Evolutionary conservation across 1,139 yeast species (phyloP).

Genomic region (Eremothecium sinecaudum): DNA sequence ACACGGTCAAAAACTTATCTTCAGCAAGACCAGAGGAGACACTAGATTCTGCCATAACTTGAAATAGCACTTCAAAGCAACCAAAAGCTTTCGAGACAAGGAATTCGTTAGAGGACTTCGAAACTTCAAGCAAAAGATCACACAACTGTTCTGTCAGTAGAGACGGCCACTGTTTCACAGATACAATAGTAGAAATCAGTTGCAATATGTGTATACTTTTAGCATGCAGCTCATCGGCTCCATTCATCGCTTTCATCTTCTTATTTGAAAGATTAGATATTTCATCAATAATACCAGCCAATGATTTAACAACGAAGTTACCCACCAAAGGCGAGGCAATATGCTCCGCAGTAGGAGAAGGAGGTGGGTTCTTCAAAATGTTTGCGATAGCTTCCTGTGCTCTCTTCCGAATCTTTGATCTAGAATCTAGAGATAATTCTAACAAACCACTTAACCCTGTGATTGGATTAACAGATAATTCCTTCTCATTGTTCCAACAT

Average conservation of each 20-base stretch:
- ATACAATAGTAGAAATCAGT: slow-evolving; percentile 56
- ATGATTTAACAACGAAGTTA: slow-evolving; percentile 47
- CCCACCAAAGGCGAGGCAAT: slow-evolving; percentile 65
- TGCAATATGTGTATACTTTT: slow-evolving; percentile 70
- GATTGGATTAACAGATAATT: slow-evolving; percentile 57
- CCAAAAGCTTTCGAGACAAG: slow-evolving; percentile 71
- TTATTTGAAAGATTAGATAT: slow-evolving; percentile 33
- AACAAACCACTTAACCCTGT: slow-evolving; percentile 76
- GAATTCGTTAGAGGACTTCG: slow-evolving; percentile 77
- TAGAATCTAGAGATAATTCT: slow-evolving; percentile 71
- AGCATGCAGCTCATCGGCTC: slow-evolving; percentile 43
- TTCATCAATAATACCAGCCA: slow-evolving; percentile 38
- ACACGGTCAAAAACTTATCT: slow-evolving; percentile 51
- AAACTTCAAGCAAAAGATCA: slow-evolving; percentile 62
- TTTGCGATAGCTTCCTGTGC: slow-evolving; percentile 76
- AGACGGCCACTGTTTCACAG: slow-evolving; percentile 76
- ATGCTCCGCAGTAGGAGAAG: slow-evolving; percentile 72
- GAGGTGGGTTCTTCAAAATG: slow-evolving; percentile 61
- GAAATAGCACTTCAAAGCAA: slow-evolving; percentile 79
- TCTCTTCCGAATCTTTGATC: slow-evolving; percentile 94
- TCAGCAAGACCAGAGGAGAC: slow-evolving; percentile 35
- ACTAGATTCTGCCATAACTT: slow-evolving; percentile 42
- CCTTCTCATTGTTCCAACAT: slow-evolving; percentile 54
- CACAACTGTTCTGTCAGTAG: slow-evolving; percentile 62
- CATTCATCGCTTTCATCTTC: slow-evolving; percentile 32